Evolutionary conservation across 306 rosid genomes (phyloP), one percentile per base, ranked within the genome.

Genomic region (Hippophae gyantsensis): DNA sequence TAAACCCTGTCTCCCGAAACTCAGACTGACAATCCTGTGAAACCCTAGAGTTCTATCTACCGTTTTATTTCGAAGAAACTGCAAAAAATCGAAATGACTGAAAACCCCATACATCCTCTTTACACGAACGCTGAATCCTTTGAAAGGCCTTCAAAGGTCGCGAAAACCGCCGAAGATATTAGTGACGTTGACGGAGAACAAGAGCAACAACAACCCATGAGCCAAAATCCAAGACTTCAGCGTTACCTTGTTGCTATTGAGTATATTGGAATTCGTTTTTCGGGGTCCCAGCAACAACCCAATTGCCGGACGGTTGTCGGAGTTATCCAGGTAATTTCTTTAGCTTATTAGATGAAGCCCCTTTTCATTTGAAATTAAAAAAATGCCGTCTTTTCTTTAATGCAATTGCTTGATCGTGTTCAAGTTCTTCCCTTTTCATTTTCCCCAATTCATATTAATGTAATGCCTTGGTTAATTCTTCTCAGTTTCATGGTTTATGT

Each of bases 201-300:
- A 6, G 56, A 53, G 7, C 68, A 61, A 8, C 43, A 54, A 14
- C 66, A 63, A 65, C 11, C 69, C 50, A 92, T 80, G 95, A 67
- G 25, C 53, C 83, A 56, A 46, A 78, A 75, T 52, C 68, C 78
- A 10, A 67, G 70, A 64, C 73, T 73, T 43, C 95, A 92, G 60
- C 90, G 99, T 8, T 92, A 92, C 68, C 67, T 92, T 66, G 38
- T 92, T 4, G 96, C 99, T 7, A 65, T 88, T 43, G 99, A 92
- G 60, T 92, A 92, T 57, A 78, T 85, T 8, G 99, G 99, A 3
- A 83, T 85, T 77, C 90, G 77, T 13, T 92, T 92, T 82, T 85
- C 65, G 5, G 99, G 99, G 13, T 92, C 90, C 10, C 99, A 92
- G 89, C 71, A 92, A 68, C 99, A 88, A 70, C 77, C 71, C 61